phyloP scores from a whole-genome alignment of 768 basidiomycete species.

The Sarcodon aspratus region DNA sequence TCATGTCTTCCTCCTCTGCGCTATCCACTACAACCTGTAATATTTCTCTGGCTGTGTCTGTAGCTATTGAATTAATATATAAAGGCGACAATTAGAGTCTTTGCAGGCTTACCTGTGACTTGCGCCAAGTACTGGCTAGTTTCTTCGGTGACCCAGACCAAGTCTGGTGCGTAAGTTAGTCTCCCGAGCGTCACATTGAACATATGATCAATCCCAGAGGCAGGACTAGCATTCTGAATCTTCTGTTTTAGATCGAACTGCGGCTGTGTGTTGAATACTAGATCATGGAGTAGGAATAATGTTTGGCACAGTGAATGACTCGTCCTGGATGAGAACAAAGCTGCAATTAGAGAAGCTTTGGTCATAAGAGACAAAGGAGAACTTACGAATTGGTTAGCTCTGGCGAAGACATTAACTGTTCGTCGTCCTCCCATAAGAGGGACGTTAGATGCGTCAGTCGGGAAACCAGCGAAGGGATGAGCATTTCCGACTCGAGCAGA shows the following conservation, averaged over 20 bases:
- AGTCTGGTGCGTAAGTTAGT: constrained; percentile 41
- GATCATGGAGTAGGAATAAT: constrained; percentile 48
- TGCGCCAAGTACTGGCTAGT: neutral
- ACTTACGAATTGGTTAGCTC: constrained; percentile 27
- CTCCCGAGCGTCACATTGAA: constrained; percentile 73
- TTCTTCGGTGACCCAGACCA: neutral
- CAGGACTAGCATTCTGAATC: constrained; percentile 43
- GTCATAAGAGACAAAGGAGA: neutral
- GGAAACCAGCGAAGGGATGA: constrained; percentile 57
- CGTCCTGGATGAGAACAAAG: constrained; percentile 26
- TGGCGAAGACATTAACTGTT: constrained; percentile 25
- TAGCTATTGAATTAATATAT: neutral
- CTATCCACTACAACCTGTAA: constrained; percentile 19
- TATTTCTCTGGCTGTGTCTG: constrained; percentile 17
- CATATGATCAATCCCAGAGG: constrained; percentile 53
- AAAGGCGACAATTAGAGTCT: neutral
- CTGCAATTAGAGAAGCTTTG: neutral
- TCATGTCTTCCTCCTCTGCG: constrained; percentile 17
- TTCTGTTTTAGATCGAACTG: constrained; percentile 43
- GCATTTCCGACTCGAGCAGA: constrained; percentile 33
- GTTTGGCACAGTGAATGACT: constrained; percentile 41
- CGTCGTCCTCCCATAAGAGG: constrained; percentile 59
- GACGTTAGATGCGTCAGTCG: constrained; percentile 40
- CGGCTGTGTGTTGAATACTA: constrained; percentile 38
- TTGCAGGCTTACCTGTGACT: neutral